These are phyloP conservation scores for Neonectria hederae DNA, from an alignment of 2,329 filamentous ascomycete genomes.

Conservation along the genomic window DNA sequence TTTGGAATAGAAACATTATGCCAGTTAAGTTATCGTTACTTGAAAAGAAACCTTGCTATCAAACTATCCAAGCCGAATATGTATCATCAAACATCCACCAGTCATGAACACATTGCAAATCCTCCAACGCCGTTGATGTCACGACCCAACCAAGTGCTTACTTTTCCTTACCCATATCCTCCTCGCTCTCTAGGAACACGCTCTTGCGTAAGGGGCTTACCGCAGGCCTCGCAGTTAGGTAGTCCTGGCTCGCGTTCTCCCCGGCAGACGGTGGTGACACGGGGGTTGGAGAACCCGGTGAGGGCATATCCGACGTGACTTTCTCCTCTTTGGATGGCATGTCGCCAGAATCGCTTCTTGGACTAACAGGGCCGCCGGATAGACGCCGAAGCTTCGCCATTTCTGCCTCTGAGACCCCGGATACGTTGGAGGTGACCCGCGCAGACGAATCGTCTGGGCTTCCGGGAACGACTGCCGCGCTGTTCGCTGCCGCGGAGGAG, in stretches of 20 bases:
- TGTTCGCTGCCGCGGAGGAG: constrained; percentile 33
- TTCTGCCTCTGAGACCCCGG: constrained; percentile 35
- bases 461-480: constrained; percentile 6
- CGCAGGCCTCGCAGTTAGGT: constrained; percentile 39
- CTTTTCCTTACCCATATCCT: constrained; percentile 48
- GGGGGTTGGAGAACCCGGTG: constrained; percentile 24
- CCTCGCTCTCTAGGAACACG: constrained; percentile 53
- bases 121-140: constrained; percentile 34
- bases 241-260: constrained; percentile 42
- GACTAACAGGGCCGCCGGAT: constrained; percentile 32
- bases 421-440: constrained; percentile 37
- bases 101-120: constrained; percentile 2
- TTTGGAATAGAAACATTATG: constrained; percentile 17
- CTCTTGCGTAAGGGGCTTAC: constrained; percentile 49
- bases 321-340: constrained; percentile 20
- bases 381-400: constrained; percentile 32
- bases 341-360: constrained; percentile 25
- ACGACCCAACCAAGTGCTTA: constrained; percentile 9
- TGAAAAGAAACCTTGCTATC: neutral
- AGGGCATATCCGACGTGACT: constrained; percentile 22
- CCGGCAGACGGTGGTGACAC: constrained; percentile 45
- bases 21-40: constrained; percentile 12
- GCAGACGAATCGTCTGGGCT: constrained; percentile 25
- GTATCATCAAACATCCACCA: constrained; percentile 15
- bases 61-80: constrained; percentile 1